Percentiles rank a stretch among this genome's conserved stretches.
Conservation (phyloP, 345 rosid species). For the Aquilaria sinensis region DNA sequence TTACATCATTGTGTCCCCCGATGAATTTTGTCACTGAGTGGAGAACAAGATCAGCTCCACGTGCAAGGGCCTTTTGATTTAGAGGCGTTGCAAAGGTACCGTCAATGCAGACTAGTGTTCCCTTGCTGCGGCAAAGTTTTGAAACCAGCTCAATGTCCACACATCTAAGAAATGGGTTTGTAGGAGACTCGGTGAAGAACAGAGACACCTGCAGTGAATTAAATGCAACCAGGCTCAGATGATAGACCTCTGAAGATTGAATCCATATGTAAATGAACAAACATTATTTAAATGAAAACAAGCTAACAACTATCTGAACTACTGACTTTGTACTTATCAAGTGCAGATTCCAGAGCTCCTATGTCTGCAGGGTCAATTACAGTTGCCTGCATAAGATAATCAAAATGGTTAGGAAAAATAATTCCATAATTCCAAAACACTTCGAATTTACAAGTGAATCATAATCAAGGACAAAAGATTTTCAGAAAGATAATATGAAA, state of each 20-base stretch:
- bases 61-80: slow-evolving; percentile 91
- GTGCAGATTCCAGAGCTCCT: slow-evolving; percentile 67
- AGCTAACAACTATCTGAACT: slow-evolving; percentile 3
- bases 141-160: slow-evolving; percentile 90
- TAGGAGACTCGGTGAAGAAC: slow-evolving; percentile 93
- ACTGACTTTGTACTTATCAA: slow-evolving; percentile 65
- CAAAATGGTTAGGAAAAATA: slow-evolving; percentile 1
- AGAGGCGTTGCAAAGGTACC: slow-evolving; percentile 99
- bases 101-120: slow-evolving; percentile 91
- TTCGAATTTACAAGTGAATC: neutral
- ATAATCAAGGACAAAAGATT: too few species aligned
- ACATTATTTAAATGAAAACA: slow-evolving; percentile 1
- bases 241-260: slow-evolving; percentile 10
- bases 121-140: slow-evolving; percentile 78
- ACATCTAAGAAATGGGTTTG: slow-evolving; percentile 94
- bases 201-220: slow-evolving; percentile 67
- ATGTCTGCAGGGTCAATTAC: slow-evolving; percentile 96
- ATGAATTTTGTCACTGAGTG: slow-evolving; percentile 93
- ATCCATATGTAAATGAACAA: neutral
- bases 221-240: neutral
- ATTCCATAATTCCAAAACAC: neutral
- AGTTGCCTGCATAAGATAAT: slow-evolving; percentile 56
- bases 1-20: slow-evolving; percentile 95
- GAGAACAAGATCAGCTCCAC: slow-evolving; percentile 93
- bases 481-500: neutral